Conservation (phyloP, 331 rosid genomes). For the Rhamnella rubrinervis region DNA sequence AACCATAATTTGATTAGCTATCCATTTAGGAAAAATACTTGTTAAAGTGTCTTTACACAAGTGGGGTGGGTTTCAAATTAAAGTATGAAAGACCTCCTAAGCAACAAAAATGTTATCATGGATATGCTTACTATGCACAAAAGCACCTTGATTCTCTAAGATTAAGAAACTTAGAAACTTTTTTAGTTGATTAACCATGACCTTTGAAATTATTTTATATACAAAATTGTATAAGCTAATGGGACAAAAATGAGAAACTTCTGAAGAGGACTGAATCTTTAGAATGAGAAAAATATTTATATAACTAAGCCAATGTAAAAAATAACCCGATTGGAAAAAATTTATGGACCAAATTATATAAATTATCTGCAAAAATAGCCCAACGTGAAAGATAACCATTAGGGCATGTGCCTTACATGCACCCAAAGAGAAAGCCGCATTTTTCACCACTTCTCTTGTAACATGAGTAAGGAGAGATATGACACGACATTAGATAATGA, state of each 20-base stretch:
- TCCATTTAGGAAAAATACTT: no score
- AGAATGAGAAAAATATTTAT: background rate
- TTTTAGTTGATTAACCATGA: background rate
- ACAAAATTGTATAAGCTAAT: background rate
- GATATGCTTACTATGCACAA: background rate
- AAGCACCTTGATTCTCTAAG: background rate
- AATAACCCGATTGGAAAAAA: background rate
- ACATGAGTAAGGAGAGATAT: no score
- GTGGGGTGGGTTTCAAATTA: no score
- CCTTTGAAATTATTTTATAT: background rate
- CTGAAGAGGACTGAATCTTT: background rate
- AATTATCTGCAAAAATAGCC: background rate
- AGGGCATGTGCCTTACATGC: background rate
- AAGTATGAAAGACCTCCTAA: background rate
- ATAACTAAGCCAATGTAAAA: background rate
- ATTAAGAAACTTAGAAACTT: background rate
- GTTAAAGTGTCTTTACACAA: no score
- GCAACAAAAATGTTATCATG: background rate
- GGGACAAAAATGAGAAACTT: background rate
- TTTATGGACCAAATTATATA: background rate
- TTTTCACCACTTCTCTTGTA: no score
- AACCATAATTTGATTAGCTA: no score
- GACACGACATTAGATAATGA: no score
- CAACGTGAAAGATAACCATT: background rate
- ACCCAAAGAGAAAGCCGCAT: background rate